Base-by-base conservation (phyloP, 352 stramenopile genomes). In the Globisporangium orthogonon region DNA sequence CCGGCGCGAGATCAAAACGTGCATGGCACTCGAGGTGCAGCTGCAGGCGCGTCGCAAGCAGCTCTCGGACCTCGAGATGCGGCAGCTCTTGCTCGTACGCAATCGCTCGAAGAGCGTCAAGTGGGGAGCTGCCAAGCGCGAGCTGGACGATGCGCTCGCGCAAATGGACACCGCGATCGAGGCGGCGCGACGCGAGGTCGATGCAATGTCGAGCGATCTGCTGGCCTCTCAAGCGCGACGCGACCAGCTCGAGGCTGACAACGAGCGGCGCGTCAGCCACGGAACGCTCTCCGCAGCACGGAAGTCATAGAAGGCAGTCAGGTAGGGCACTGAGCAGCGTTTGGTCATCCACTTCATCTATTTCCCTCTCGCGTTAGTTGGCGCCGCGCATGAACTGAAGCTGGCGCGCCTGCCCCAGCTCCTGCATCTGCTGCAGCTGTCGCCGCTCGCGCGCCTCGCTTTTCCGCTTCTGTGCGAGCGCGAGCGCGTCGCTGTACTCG, bases 401-500 rank as follows among this genome's bases (percentile, higher is more conserved):
- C 50, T 60, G 40, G 7, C 66, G 62, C 44, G 66, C 39, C 55
- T 76, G 72, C 9, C 63, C 52, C 45, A 43, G 37, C 37, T 43
- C 11, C 37, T 41, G 37, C 37, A 17, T 17, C 37, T 43, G 37
- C 37, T 80, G 67, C 6, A 66, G 39, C 40, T 89, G 76, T 3
- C 63, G 61, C n/a, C 61, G 62, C 17, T 67, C 39, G 18, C 65
- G 62, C 53, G 62, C 70, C 28, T 88, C 79, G 4, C 62, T 65
- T 0, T 69, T 74, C 17, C 75, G 71, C 63, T 84, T 91, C 50
- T 90, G 79, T 48, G 83, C 75, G 23, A 87, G 61, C 30, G 78
- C 66, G 41, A 94, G 63, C 43, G 65, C 75, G 39, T 94, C 82
- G 18, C 60, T 62, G 63, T 77, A 91, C 50, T 94, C 84, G 57